These are phyloP conservation scores for Vanderwaltozyma polyspora DNA, from an alignment of 805 yeast genomes.

Conservation along the genomic window DNA sequence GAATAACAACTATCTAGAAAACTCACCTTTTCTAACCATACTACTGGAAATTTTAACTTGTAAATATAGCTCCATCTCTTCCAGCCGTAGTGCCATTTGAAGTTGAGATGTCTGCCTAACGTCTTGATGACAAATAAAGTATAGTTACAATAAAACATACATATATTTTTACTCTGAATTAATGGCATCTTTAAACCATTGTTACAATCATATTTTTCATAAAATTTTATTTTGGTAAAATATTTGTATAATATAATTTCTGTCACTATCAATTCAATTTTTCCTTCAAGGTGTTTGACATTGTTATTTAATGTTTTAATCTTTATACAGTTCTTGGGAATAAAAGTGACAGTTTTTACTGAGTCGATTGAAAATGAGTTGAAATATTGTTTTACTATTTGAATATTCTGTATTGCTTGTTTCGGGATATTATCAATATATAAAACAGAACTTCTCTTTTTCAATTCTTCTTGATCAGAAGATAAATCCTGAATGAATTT, in stretches of 20 bases:
- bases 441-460: constrained; percentile 24
- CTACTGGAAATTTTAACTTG: neutral
- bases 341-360: constrained; percentile 48
- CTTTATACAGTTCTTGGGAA: constrained; percentile 31
- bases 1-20: constrained; percentile 4
- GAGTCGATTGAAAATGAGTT: constrained; percentile 39
- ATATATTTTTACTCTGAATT: neutral
- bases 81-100: neutral
- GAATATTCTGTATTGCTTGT: constrained; percentile 7
- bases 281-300: constrained; percentile 23
- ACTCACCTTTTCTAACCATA: neutral
- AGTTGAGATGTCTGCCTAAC: neutral
- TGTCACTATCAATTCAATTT: constrained; percentile 33
- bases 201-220: neutral
- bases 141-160: neutral
- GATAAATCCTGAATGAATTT: constrained; percentile 29
- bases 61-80: neutral
- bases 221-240: constrained; percentile 8
- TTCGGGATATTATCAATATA: constrained; percentile 39
- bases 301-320: constrained; percentile 25
- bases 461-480: constrained; percentile 36
- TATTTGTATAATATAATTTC: constrained; percentile 22
- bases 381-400: constrained; percentile 14
- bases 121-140: neutral
- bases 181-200: neutral